Evolutionary conservation across 352 stramenopile genomes (phyloP).

Genomic region (Pythium phragmitis): DNA sequence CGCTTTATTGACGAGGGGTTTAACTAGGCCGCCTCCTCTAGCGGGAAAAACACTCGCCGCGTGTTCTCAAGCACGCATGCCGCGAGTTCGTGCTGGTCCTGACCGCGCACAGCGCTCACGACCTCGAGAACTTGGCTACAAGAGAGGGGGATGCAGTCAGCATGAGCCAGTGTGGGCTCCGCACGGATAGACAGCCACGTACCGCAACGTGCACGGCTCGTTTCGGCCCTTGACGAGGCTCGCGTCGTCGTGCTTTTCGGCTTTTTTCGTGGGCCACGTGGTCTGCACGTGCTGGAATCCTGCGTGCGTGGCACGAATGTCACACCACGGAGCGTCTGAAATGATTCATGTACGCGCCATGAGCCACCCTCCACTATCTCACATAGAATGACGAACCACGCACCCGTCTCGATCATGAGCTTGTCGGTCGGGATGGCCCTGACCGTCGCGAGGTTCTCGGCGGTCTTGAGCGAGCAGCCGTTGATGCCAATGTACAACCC

Average conservation of each 20-base stretch:
- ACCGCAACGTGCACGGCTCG: slow-evolving; percentile 95
- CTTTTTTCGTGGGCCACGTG: slow-evolving; percentile 87
- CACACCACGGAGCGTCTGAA: slow-evolving; percentile 94
- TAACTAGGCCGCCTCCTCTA: not conserved
- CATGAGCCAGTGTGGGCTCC: not conserved
- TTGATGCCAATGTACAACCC: slow-evolving; percentile 98
- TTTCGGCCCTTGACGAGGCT: slow-evolving; percentile 94
- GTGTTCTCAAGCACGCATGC: slow-evolving; percentile 59
- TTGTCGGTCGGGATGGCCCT: slow-evolving; percentile 89
- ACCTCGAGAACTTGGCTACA: slow-evolving; percentile 84
- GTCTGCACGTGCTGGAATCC: slow-evolving; percentile 88
- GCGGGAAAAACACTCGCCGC: slow-evolving; percentile 64
- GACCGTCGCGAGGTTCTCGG: slow-evolving; percentile 92
- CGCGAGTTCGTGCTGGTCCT: slow-evolving; percentile 48
- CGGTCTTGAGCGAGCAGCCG: slow-evolving; percentile 95
- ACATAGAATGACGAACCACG: not conserved
- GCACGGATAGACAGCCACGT: slow-evolving; percentile 41
- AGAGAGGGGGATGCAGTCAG: not conserved
- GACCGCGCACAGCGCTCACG: slow-evolving; percentile 59
- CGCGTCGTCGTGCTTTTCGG: slow-evolving; percentile 90
- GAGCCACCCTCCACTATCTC: too few relatives aligned
- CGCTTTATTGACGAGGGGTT: slow-evolving; percentile 28
- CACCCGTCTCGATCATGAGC: slow-evolving; percentile 94
- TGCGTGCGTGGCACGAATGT: slow-evolving; percentile 94
- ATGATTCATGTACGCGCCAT: too few relatives aligned